Evolutionary conservation across 2,329 filamentous ascomycete genomes (phyloP), one percentile per base, ranked within the genome.

Genomic region (Coniella lustricola): DNA sequence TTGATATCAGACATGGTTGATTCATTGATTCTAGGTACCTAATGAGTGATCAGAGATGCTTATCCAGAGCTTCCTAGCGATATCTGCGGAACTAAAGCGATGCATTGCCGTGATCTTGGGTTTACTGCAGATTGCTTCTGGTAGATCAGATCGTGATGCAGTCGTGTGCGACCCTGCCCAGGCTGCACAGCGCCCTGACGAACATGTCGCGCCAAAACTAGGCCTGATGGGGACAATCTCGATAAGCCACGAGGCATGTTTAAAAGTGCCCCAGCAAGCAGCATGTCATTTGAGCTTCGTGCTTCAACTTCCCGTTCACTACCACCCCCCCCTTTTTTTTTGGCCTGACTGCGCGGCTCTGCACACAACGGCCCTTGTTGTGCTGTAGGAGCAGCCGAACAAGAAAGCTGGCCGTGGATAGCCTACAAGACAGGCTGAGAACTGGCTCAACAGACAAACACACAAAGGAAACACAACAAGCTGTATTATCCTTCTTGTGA

Each of bases 221-320:
- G 16, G 29, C 41, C 20, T 4, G 18, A 25, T 31, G 18, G 41
- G 20, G 41, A 29, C 22, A 44, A 44, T 35, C 41, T 44, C 41
- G 41, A 44, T 44, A 44, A 44, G 41, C 31, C 41, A 5, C 17
- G 29, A 35, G 40, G 41, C 20, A 32, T 29, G 25, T 29, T 29
- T 29, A 10, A 10, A n/a, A 29, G 25, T 29, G 25, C 25, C 5
- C 25, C 25, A n/a, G n/a, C n/a, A 33, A 18, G 40, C 16, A 33
- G 7, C 17, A 34, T 44, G 21, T 20, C 10, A 38, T 13, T 18
- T 43, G 17, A 14, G 40, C 29, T 21, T 43, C 40, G 33, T 29
- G 39, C n/a, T 29, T 10, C 38, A 41, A 16, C 13, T 21, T 31
- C 25, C 31, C 17, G n/a, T n/a, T n/a, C n/a, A n/a, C n/a, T n/a